Percentiles rank a stretch among this genome's conserved stretches.
These are phyloP conservation scores for Hippophae tibetana DNA, from an alignment of 306 rosid species.

Conservation along the genomic window DNA sequence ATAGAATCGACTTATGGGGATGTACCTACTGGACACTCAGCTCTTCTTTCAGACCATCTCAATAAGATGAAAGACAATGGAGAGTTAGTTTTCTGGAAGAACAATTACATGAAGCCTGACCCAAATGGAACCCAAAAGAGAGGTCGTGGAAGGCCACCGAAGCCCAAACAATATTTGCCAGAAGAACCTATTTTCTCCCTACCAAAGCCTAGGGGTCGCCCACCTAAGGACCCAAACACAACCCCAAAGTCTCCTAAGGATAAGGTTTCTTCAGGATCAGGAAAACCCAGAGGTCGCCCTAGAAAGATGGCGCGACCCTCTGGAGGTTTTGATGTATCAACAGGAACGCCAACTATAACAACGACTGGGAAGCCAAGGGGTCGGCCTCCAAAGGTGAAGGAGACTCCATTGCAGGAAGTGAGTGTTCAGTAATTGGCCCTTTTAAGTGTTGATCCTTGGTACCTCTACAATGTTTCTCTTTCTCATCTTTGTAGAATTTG, in stretches of 20 bases:
- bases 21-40: constrained; percentile 56
- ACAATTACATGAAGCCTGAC: constrained; percentile 55
- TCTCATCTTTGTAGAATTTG: constrained; percentile 20
- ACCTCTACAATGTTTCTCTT: background rate
- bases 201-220: constrained; percentile 65
- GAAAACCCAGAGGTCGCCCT: constrained; percentile 65
- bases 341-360: background rate
- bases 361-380: constrained; percentile 50
- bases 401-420: constrained; percentile 41
- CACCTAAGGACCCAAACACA: constrained; percentile 60
- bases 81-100: constrained; percentile 54
- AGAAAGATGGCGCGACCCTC: constrained; percentile 49
- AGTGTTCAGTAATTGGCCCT: constrained; percentile 40
- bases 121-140: constrained; percentile 56
- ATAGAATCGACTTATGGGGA: constrained; percentile 64
- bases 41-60: constrained; percentile 51
- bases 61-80: constrained; percentile 56
- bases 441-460: background rate
- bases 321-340: background rate
- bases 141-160: constrained; percentile 78
- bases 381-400: constrained; percentile 75
- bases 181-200: constrained; percentile 11
- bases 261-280: constrained; percentile 9
- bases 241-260: constrained; percentile 29
- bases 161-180: constrained; percentile 32